Evolutionary conservation across 2,329 filamentous ascomycete species (phyloP).

Genomic region (Penicillium sp.): DNA sequence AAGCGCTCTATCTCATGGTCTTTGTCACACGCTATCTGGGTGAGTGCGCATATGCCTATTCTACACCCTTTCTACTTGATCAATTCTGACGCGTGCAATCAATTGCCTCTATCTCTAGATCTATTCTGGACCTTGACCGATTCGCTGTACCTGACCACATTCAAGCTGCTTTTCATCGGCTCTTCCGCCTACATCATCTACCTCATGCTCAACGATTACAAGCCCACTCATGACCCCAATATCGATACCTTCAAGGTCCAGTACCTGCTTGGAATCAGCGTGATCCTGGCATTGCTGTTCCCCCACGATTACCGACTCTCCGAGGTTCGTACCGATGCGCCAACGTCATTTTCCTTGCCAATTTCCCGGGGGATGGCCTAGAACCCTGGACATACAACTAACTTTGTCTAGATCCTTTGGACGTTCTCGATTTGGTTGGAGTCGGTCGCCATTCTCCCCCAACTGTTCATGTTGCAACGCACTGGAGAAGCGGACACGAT

Average conservation of each 20-base stretch:
- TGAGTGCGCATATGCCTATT: conserved; percentile 45
- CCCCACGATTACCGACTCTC: conserved; percentile 81
- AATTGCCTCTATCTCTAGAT: conserved; percentile 55
- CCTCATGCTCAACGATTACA: conserved; percentile 97
- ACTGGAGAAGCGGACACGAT: conserved; percentile 99
- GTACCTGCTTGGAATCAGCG: conserved; percentile 84
- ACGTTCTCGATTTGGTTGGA: conserved; percentile 99
- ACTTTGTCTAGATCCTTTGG: conserved; percentile 76
- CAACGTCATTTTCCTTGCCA: background rate
- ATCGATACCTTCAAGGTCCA: conserved; percentile 97
- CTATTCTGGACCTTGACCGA: conserved; percentile 82
- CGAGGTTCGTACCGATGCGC: conserved; percentile 56
- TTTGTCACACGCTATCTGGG: conserved; percentile 93
- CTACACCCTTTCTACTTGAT: conserved; percentile 4
- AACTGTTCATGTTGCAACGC: conserved; percentile 97
- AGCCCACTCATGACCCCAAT: conserved; percentile 95
- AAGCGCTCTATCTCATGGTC: conserved; percentile 91
- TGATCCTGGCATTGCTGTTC: conserved; percentile 78
- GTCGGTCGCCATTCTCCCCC: conserved; percentile 92
- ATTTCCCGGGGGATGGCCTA: background rate
- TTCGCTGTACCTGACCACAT: conserved; percentile 88
- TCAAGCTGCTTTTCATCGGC: conserved; percentile 94
- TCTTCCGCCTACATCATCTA: conserved; percentile 94
- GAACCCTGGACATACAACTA: background rate
- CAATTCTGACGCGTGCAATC: conserved; percentile 4